phyloP scores from a whole-genome alignment of 352 stramenopile species.

The Pythium apleroticum region DNA sequence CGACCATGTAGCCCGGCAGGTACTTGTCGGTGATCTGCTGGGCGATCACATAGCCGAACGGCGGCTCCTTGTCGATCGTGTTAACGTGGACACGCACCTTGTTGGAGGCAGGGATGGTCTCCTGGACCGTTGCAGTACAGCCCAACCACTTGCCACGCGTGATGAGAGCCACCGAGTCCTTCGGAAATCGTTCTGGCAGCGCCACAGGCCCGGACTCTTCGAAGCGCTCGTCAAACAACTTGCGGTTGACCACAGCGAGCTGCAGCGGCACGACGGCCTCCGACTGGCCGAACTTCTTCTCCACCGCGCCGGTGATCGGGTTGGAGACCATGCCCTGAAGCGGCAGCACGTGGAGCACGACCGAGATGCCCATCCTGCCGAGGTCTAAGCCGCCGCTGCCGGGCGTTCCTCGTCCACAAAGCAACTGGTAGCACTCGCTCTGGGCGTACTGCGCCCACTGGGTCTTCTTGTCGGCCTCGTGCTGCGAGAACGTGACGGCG shows the following conservation, averaged over 20 bases:
- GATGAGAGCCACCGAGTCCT: constrained; percentile 84
- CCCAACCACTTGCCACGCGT: constrained; percentile 90
- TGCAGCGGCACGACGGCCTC: constrained; percentile 97
- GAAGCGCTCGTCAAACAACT: constrained; percentile 95
- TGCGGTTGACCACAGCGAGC: constrained; percentile 89
- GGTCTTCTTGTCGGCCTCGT: constrained; percentile 54
- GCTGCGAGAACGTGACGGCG: constrained; percentile 41
- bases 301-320: constrained; percentile 88
- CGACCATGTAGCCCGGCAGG: constrained; percentile 69
- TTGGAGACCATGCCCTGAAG: constrained; percentile 95
- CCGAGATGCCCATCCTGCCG: constrained; percentile 72
- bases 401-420: constrained; percentile 72
- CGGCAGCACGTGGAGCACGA: constrained; percentile 81
- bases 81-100: constrained; percentile 90
- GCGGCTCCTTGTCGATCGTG: constrained; percentile 92
- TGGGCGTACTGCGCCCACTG: constrained; percentile 69
- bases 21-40: constrained; percentile 91
- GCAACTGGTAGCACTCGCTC: constrained; percentile 64
- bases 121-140: constrained; percentile 84
- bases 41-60: constrained; percentile 96
- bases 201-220: constrained; percentile 77
- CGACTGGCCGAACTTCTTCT: constrained; percentile 95
- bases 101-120: constrained; percentile 59
- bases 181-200: constrained; percentile 91
- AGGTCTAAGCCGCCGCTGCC: constrained; percentile 94